Evolutionary conservation across 352 stramenopile genomes (phyloP).

Genomic region (Thraustochytrium sp.): DNA sequence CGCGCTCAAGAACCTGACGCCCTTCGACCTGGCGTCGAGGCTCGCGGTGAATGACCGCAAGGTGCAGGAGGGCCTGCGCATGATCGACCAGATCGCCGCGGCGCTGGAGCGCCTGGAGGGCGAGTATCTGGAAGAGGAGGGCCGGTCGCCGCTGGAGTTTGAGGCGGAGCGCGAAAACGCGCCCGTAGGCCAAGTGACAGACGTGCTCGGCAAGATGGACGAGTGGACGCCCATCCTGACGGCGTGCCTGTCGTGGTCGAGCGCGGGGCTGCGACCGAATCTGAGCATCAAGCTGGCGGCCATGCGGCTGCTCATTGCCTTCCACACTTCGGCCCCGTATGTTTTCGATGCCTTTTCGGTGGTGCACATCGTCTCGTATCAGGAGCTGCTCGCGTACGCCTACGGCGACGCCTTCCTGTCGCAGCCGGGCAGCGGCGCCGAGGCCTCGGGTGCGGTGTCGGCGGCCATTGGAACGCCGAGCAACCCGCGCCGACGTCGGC

Average conservation of each 20-base stretch:
- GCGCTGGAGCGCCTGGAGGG: background rate
- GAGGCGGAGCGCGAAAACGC: background rate
- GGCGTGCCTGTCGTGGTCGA: background rate
- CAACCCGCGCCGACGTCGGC: background rate
- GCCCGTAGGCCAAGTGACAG: background rate
- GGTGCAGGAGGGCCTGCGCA: background rate
- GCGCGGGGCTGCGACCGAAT: background rate
- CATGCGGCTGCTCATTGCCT: constrained; percentile 17
- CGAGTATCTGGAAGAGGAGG: constrained; percentile 2
- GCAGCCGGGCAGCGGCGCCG: background rate
- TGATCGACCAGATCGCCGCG: background rate
- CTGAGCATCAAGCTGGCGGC: constrained; percentile 23
- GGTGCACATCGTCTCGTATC: constrained; percentile 11
- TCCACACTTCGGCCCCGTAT: background rate
- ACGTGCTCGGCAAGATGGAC: background rate
- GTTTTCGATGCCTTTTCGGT: background rate
- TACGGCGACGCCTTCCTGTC: constrained; percentile 34
- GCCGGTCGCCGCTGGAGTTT: background rate
- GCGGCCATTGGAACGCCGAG: background rate
- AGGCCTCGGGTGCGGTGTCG: background rate
- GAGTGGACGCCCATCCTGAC: background rate
- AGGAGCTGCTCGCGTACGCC: constrained; percentile 39
- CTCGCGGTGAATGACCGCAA: constrained; percentile 18
- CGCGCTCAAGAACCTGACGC: background rate
- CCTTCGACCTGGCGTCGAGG: constrained; percentile 1